A percentile compares a stretch with the other conserved stretches of the same genome.
Evolutionary conservation across 2,329 filamentous ascomycete species (phyloP).

Genomic region (Mycogone perniciosa): DNA sequence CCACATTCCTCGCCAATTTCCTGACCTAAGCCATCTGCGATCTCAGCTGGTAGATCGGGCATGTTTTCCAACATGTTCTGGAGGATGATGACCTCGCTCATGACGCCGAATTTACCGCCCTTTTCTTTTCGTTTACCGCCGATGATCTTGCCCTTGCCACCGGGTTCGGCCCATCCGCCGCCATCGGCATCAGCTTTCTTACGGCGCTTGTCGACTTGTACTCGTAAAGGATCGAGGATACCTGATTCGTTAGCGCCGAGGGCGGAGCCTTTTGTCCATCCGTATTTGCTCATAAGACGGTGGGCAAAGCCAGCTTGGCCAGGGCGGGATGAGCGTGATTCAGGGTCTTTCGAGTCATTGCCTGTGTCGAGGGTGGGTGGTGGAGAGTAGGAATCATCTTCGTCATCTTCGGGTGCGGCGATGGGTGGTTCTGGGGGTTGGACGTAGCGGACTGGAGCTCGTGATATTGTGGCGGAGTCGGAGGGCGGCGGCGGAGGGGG

Average conservation of each 20-base stretch:
- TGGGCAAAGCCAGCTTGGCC: conserved; percentile 81
- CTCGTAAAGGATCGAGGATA: conserved; percentile 76
- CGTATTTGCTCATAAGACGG: conserved; percentile 87
- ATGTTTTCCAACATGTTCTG: conserved; percentile 82
- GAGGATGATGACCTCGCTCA: conserved; percentile 78
- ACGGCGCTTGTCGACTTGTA: conserved; percentile 80
- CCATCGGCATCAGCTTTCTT: conserved; percentile 73
- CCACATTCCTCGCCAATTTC: conserved; percentile 94
- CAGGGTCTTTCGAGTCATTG: conserved; percentile 33
- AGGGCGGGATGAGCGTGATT: conserved; percentile 56
- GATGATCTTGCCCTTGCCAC: conserved; percentile 70
- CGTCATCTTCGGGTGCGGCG: conserved; percentile 25
- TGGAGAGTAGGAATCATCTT: conserved; percentile 36
- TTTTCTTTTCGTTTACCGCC: conserved; percentile 58
- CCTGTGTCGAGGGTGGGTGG: conserved; percentile 44
- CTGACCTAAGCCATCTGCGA: conserved; percentile 71
- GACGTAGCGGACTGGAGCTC: conserved; percentile 69
- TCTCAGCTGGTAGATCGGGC: conserved; percentile 67
- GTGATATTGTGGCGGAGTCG: conserved; percentile 60
- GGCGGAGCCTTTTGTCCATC: conserved; percentile 83
- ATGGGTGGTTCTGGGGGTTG: conserved; percentile 21
- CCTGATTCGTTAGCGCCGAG: conserved; percentile 77
- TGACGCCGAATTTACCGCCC: conserved; percentile 55
- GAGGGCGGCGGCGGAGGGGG: conserved; percentile 31
- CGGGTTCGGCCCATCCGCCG: conserved; percentile 66